Evolutionary conservation across 2,329 filamentous ascomycete species (phyloP).

Genomic region (Ophiostoma ulmi): DNA sequence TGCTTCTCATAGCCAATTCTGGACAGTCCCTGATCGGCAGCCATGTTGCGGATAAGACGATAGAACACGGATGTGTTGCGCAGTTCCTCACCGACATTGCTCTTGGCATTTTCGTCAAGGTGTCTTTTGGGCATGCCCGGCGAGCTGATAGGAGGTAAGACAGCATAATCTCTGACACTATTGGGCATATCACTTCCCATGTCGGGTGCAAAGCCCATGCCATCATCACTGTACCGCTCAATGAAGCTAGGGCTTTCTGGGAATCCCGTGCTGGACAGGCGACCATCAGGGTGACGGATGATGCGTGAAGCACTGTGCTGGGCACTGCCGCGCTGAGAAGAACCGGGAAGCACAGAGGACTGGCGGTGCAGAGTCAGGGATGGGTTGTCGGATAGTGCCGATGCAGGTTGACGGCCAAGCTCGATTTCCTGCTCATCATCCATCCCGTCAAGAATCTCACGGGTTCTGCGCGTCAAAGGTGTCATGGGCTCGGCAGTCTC

Average conservation of each 20-base stretch:
- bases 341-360: constrained; percentile 40
- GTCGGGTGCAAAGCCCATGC: constrained; percentile 16
- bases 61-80: constrained; percentile 17
- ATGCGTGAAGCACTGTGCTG: constrained; percentile 26
- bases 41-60: constrained; percentile 19
- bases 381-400: constrained; percentile 60
- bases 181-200: not conserved
- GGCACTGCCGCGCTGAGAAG: constrained; percentile 42
- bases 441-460: not conserved
- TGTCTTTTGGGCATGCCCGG: not conserved
- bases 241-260: constrained; percentile 27
- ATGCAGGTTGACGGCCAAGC: constrained; percentile 62
- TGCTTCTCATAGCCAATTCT: not conserved
- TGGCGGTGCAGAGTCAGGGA: constrained; percentile 44
- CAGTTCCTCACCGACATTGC: constrained; percentile 22
- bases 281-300: constrained; percentile 39
- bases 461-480: constrained; percentile 16
- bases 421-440: constrained; percentile 44
- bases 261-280: constrained; percentile 27
- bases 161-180: not conserved
- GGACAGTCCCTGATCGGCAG: constrained; percentile 12
- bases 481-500: constrained; percentile 22
- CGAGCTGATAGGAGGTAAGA: constrained; percentile 11
- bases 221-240: constrained; percentile 27
- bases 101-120: not conserved